phyloP scores from a whole-genome alignment of 441 rosid species.

The Manihot esculenta region DNA sequence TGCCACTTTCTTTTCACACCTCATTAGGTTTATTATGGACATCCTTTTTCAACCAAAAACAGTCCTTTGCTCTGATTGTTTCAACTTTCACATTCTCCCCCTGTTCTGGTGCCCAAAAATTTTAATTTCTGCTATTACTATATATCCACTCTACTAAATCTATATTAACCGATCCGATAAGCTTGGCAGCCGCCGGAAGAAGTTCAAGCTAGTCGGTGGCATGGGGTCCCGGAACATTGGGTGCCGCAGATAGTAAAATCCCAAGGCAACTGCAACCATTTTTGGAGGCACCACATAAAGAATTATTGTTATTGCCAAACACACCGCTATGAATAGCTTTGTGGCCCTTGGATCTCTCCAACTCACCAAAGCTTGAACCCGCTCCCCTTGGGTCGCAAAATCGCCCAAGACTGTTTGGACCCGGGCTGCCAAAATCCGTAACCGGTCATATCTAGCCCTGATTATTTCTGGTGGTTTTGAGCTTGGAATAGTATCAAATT shows the following conservation, averaged over 20 bases:
- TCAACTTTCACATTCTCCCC: too few species aligned
- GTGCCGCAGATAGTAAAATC: conserved; percentile 85
- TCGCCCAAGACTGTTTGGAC: conserved; percentile 92
- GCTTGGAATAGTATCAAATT: conserved; percentile 86
- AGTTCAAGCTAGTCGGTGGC: conserved; percentile 82
- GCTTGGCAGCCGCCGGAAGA: conserved; percentile 91
- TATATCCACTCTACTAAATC: conserved; percentile 20
- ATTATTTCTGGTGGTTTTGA: conserved; percentile 62
- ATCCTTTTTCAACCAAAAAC: too few species aligned
- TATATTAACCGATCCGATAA: conserved; percentile 86
- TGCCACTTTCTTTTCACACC: conserved; percentile 14
- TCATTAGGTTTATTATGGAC: too few species aligned
- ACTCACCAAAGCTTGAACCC: conserved; percentile 83
- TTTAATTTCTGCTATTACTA: conserved; percentile 12
- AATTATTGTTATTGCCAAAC: conserved; percentile 61
- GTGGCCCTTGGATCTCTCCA: conserved; percentile 99
- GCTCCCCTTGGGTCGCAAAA: conserved; percentile 89
- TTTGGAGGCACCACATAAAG: conserved; percentile 81
- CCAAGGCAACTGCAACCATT: conserved; percentile 96
- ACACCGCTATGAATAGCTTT: conserved; percentile 73
- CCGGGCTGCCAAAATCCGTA: conserved; percentile 74
- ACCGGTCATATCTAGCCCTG: conserved; percentile 72
- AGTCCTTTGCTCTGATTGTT: too few species aligned
- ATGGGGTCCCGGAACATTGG: conserved; percentile 93
- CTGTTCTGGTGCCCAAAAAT: conserved; percentile 16